Percentiles rank a stretch among this genome's conserved stretches.
These are phyloP conservation scores for Sarocladiaceae sp. DNA, from an alignment of 2,329 filamentous ascomycete species.

Conservation along the genomic window DNA sequence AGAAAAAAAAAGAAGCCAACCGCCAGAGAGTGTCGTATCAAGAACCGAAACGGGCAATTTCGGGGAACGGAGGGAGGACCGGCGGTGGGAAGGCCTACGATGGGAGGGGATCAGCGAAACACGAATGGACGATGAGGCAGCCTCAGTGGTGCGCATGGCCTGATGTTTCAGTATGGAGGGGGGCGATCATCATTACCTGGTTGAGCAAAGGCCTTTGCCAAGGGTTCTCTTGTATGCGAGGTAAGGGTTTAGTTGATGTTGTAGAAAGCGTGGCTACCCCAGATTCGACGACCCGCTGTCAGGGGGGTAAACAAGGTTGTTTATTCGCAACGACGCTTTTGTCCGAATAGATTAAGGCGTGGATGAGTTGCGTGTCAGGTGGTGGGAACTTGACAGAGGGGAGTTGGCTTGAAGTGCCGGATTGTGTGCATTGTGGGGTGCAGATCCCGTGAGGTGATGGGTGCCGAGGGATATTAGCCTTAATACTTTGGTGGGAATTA, in stretches of 20 bases:
- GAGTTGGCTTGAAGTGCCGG: too few relatives aligned
- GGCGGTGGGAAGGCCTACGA: not conserved
- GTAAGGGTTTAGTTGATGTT: too few relatives aligned
- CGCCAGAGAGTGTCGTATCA: not conserved
- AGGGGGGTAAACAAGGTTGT: not conserved
- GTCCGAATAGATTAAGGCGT: not conserved
- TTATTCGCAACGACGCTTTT: not conserved
- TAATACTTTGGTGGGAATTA: too few relatives aligned
- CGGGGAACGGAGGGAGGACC: not conserved
- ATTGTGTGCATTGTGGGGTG: too few relatives aligned
- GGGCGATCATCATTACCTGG: not conserved
- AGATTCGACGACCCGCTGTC: not conserved
- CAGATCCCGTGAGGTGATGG: too few relatives aligned
- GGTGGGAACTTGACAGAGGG: too few relatives aligned
- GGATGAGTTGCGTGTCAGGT: too few relatives aligned
- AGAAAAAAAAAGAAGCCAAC: constrained; percentile 2
- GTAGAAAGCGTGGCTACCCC: not conserved
- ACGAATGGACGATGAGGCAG: not conserved
- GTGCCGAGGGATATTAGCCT: too few relatives aligned
- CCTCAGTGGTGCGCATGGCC: constrained; percentile 2
- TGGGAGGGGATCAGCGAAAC: not conserved
- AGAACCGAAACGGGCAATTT: not conserved
- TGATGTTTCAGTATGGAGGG: not conserved
- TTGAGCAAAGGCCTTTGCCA: not conserved
- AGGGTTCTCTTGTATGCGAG: too few relatives aligned